phyloP scores from a whole-genome alignment of 306 rosid species.

The Luffa aegyptiaca region DNA sequence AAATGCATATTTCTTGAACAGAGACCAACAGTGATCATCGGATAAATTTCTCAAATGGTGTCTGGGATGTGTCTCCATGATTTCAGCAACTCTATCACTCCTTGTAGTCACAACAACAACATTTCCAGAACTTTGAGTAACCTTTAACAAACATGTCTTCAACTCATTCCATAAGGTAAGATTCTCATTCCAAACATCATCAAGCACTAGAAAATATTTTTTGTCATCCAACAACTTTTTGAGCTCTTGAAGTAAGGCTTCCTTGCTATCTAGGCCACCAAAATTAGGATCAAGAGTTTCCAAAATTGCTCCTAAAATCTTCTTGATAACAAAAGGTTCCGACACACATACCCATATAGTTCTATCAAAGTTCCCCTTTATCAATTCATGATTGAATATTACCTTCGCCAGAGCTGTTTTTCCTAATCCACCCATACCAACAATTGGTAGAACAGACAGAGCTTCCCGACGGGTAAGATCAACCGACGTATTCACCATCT shows the following conservation, averaged over 20 bases:
- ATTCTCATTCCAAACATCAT: constrained; percentile 23
- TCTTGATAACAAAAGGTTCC: not conserved
- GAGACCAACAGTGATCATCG: constrained; percentile 1
- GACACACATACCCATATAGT: constrained; percentile 21
- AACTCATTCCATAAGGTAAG: not conserved
- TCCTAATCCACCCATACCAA: constrained; percentile 19
- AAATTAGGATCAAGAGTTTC: not conserved
- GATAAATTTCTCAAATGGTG: not conserved
- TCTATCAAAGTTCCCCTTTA: not conserved
- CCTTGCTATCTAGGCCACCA: not conserved
- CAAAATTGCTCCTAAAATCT: constrained; percentile 2
- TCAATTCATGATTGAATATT: not conserved
- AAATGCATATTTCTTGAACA: not conserved
- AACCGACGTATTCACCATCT: not conserved
- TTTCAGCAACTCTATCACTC: constrained; percentile 10
- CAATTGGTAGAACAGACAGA: constrained; percentile 8
- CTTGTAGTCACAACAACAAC: not conserved
- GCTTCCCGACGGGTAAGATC: not conserved
- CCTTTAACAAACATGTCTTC: not conserved
- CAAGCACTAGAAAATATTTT: constrained; percentile 15
- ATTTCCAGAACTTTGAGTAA: not conserved
- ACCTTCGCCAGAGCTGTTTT: constrained; percentile 13
- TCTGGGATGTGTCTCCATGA: constrained; percentile 6
- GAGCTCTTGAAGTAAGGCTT: not conserved
- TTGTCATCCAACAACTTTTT: not conserved